Evolutionary conservation across 2,329 filamentous ascomycete species (phyloP).

Genomic region (Rhinocladiella similis): DNA sequence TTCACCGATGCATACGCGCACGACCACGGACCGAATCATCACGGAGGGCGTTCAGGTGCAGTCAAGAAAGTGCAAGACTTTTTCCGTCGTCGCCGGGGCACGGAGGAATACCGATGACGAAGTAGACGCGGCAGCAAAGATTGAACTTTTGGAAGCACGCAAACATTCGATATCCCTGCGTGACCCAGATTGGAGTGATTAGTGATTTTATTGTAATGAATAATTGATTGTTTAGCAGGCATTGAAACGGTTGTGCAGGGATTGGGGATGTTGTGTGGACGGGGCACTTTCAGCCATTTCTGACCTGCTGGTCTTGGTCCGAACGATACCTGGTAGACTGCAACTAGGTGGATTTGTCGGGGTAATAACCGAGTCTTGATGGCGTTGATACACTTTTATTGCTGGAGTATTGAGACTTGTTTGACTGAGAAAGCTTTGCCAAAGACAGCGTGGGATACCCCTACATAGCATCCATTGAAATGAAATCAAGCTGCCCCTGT

Average conservation of each 20-base stretch:
- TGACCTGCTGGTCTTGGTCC: background rate
- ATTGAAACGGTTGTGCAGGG: background rate
- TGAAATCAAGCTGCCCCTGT: background rate
- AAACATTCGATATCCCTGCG: background rate
- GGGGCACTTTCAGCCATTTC: background rate
- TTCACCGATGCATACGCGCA: slow-evolving; percentile 88
- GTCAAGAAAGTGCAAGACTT: slow-evolving; percentile 97
- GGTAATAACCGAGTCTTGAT: background rate
- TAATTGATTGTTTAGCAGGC: slow-evolving; percentile 17
- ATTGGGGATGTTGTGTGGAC: background rate
- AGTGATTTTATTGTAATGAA: slow-evolving; percentile 23
- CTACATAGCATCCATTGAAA: slow-evolving; percentile 17
- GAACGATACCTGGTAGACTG: background rate
- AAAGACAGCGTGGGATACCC: slow-evolving; percentile 13
- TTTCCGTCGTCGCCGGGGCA: slow-evolving; percentile 64
- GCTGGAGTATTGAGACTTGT: slow-evolving; percentile 1
- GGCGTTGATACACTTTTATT: background rate
- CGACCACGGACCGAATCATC: slow-evolving; percentile 59
- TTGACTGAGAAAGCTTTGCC: background rate
- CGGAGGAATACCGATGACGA: slow-evolving; percentile 15
- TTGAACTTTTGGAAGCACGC: slow-evolving; percentile 1
- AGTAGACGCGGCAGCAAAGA: background rate
- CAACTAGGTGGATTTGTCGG: background rate
- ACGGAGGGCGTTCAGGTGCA: slow-evolving; percentile 80
- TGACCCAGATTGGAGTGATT: slow-evolving; percentile 1